These are phyloP conservation scores for Ascochyta viciae-villosae DNA, from an alignment of 2,329 filamentous ascomycete genomes.

Conservation along the genomic window DNA sequence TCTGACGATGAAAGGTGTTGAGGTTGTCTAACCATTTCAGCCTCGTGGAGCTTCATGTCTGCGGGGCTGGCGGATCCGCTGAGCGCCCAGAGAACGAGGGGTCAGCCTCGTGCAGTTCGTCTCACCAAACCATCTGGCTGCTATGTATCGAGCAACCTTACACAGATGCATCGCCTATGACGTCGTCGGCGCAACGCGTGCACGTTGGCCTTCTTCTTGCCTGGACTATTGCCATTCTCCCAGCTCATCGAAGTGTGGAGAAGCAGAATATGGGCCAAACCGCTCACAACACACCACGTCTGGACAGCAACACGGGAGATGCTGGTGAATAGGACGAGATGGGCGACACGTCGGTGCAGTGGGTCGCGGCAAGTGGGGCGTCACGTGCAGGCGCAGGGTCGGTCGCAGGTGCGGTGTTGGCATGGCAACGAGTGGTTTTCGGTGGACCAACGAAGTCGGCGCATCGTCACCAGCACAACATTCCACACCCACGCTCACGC, in stretches of 20 bases:
- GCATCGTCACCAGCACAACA: constrained; percentile 25
- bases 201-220: neutral
- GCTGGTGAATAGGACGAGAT: constrained; percentile 1
- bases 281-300: neutral
- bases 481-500: constrained; percentile 36
- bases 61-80: constrained; percentile 13
- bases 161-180: constrained; percentile 1
- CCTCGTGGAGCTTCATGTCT: neutral
- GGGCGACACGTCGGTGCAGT: constrained; percentile 4
- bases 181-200: neutral
- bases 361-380: neutral
- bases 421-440: constrained; percentile 12
- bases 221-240: neutral
- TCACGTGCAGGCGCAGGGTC: constrained; percentile 8
- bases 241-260: neutral
- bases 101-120: neutral
- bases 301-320: neutral
- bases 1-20: neutral
- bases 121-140: neutral
- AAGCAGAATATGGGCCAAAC: neutral
- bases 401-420: constrained; percentile 1
- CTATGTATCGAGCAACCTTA: neutral
- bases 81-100: neutral
- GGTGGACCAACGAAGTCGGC: constrained; percentile 6
- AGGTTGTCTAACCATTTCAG: neutral